Percentiles rank a stretch among this genome's conserved stretches.
phyloP scores from a whole-genome alignment of 331 rosid genomes.

The Pyracantha coccinea region DNA sequence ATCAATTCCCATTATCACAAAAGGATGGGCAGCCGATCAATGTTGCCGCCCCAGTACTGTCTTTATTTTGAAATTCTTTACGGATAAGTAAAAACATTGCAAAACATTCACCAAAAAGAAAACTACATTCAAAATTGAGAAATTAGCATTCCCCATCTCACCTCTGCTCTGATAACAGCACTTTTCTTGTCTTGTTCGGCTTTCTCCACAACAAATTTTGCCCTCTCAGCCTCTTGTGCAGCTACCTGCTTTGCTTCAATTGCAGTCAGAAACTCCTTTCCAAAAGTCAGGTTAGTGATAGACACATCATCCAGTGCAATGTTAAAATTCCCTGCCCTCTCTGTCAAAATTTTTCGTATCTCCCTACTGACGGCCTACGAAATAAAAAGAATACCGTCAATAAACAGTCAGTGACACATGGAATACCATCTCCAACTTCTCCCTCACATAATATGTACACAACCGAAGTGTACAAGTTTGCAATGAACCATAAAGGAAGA shows the following conservation, averaged over 20 bases:
- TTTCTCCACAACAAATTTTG: conserved; percentile 83
- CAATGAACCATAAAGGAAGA: background rate
- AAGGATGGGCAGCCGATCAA: background rate
- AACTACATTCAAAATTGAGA: background rate
- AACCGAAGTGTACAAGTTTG: background rate
- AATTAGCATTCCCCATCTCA: conserved; percentile 15
- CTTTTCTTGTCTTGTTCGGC: conserved; percentile 95
- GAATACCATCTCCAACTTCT: too few relatives aligned
- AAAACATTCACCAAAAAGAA: background rate
- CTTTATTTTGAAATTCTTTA: background rate
- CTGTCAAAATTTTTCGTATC: conserved; percentile 67
- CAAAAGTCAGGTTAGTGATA: conserved; percentile 65
- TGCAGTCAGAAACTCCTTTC: conserved; percentile 80
- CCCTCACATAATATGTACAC: background rate
- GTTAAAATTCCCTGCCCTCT: conserved; percentile 73
- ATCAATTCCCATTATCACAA: background rate
- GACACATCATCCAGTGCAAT: conserved; percentile 91
- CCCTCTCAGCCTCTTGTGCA: conserved; percentile 97
- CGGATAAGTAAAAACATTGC: background rate
- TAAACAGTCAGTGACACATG: conserved; percentile 7
- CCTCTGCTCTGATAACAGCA: conserved; percentile 88
- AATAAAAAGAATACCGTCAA: conserved; percentile 1
- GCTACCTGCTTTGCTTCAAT: conserved; percentile 98
- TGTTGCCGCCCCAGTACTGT: background rate
- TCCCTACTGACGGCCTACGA: conserved; percentile 81